phyloP scores from a whole-genome alignment of 2,329 filamentous ascomycete species.

The Calycina herbarum region DNA sequence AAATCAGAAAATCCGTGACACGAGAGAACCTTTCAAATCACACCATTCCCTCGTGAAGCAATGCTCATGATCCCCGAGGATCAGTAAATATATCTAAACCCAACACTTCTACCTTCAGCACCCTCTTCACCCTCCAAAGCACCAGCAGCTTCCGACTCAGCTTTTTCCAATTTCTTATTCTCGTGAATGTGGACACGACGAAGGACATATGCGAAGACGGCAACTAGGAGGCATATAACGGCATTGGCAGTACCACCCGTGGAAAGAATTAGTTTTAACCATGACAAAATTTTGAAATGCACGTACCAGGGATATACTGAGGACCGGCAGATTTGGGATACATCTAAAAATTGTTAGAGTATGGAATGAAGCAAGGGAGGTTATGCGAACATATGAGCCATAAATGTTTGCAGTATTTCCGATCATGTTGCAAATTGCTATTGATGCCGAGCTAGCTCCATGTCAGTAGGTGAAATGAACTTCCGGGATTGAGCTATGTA shows the following conservation, averaged over 20 bases:
- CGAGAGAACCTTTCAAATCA: background rate
- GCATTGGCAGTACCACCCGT: constrained; percentile 6
- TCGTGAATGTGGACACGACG: constrained; percentile 7
- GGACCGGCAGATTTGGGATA: constrained; percentile 43
- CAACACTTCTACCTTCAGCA: background rate
- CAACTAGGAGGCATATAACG: constrained; percentile 6
- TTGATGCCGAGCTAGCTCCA: constrained; percentile 17
- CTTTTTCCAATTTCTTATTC: constrained; percentile 8
- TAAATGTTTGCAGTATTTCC: constrained; percentile 52
- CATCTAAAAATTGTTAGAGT: constrained; percentile 40
- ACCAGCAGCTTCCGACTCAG: background rate
- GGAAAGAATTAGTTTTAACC: background rate
- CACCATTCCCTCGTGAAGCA: background rate
- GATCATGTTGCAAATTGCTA: constrained; percentile 28
- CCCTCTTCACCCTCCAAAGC: background rate
- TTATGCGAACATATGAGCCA: constrained; percentile 48
- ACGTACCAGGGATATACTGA: constrained; percentile 18
- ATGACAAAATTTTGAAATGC: background rate
- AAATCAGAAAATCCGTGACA: no score
- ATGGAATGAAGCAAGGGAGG: background rate
- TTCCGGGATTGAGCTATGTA: background rate
- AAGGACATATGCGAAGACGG: background rate
- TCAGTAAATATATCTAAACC: constrained; percentile 11
- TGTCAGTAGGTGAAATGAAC: background rate
- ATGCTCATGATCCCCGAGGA: background rate